Percentiles rank a stretch among this genome's conserved stretches.
phyloP scores from a whole-genome alignment of 441 rosid genomes.

The Theobroma grandiflorum region DNA sequence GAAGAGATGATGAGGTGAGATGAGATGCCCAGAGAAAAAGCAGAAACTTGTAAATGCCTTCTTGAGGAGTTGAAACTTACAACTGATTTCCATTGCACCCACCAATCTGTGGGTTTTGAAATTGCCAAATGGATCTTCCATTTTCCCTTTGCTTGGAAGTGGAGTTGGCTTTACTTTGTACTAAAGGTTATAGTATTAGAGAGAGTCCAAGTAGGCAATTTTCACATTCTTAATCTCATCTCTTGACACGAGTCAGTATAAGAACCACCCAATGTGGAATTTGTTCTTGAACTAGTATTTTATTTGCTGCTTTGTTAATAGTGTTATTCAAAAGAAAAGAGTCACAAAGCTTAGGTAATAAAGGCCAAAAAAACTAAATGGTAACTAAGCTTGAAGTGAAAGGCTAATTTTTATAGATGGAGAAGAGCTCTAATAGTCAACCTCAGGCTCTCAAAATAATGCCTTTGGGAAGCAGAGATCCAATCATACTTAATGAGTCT shows the following conservation, averaged over 20 bases:
- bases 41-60: background rate
- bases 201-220: background rate
- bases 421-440: background rate
- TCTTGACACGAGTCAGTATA: background rate
- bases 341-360: no score
- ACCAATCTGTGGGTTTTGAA: background rate
- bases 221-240: background rate
- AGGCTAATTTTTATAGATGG: background rate
- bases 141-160: background rate
- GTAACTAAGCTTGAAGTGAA: background rate
- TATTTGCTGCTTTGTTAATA: background rate
- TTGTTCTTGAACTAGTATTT: background rate
- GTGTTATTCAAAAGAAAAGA: background rate
- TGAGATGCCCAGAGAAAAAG: background rate
- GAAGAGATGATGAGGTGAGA: background rate
- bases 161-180: background rate
- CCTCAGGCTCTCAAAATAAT: background rate
- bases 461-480: background rate
- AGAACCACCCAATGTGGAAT: constrained; percentile 21
- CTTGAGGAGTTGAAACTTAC: background rate
- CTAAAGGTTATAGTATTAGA: background rate
- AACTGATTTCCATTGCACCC: background rate
- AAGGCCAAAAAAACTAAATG: no score
- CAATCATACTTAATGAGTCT: background rate
- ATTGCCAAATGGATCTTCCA: background rate